These are phyloP conservation scores for Phytophthora aleatoria DNA, from an alignment of 352 stramenopile genomes.

Conservation along the genomic window DNA sequence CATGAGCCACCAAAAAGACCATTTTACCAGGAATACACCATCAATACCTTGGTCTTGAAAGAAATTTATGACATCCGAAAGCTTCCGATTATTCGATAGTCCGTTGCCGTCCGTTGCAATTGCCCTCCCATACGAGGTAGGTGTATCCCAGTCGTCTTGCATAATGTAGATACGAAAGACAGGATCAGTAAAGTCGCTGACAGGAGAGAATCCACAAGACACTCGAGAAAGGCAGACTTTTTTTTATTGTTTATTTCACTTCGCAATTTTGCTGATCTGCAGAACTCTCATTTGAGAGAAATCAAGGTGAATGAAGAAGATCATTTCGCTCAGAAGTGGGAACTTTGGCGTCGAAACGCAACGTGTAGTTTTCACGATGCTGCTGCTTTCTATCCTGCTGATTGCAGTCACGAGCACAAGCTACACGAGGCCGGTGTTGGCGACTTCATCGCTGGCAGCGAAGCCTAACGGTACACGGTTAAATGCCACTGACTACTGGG, in stretches of 20 bases:
- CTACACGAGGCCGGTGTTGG: not conserved
- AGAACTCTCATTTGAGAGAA: not conserved
- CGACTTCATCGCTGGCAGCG: not conserved
- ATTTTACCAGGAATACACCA: too few relatives aligned
- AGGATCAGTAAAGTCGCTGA: not conserved
- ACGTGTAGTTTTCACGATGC: not conserved
- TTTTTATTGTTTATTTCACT: not conserved
- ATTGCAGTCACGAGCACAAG: constrained; percentile 7
- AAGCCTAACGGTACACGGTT: not conserved
- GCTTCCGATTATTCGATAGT: not conserved
- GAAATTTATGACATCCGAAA: too few relatives aligned
- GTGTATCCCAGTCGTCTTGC: too few relatives aligned
- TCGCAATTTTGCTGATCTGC: not conserved
- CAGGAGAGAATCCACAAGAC: not conserved
- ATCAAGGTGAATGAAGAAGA: constrained; percentile 11
- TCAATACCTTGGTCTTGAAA: too few relatives aligned
- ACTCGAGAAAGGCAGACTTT: constrained; percentile 5
- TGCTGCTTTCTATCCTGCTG: constrained; percentile 1
- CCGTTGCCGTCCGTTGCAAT: not conserved
- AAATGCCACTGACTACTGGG: constrained; percentile 47
- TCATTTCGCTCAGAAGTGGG: not conserved
- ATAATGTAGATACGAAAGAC: not conserved
- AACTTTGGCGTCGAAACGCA: not conserved
- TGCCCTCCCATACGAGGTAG: not conserved
- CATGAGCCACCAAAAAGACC: too few relatives aligned